Evolutionary conservation across 768 basidiomycete species (phyloP).

Genomic region (Sarcomyxa edulis): DNA sequence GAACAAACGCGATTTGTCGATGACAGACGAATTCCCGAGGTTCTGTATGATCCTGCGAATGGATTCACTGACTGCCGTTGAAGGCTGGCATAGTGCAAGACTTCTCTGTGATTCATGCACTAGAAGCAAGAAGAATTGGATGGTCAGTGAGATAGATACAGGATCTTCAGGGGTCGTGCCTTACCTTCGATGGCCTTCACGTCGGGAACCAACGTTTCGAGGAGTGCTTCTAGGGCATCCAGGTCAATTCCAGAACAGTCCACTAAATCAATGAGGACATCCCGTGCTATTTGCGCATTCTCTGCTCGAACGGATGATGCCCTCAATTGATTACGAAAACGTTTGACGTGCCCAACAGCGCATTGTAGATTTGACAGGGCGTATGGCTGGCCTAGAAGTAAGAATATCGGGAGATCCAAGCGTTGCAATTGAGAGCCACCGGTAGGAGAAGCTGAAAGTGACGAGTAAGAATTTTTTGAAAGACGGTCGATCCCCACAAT

Average conservation of each 20-base stretch:
- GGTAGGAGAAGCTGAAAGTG: conserved; percentile 2
- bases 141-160: conserved; percentile 3
- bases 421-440: conserved; percentile 7
- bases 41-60: conserved; percentile 39
- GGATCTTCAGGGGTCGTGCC: no score
- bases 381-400: conserved; percentile 62
- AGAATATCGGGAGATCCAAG: conserved; percentile 35
- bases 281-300: conserved; percentile 59
- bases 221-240: conserved; percentile 38
- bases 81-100: conserved; percentile 58
- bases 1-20: conserved; percentile 66
- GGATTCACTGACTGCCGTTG: conserved; percentile 34
- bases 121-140: conserved; percentile 19
- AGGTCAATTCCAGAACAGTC: conserved; percentile 64
- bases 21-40: conserved; percentile 40
- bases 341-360: conserved; percentile 51
- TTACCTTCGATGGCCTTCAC: conserved; percentile 27
- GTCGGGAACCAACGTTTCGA: conserved; percentile 33
- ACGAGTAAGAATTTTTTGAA: conserved; percentile 3
- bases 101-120: conserved; percentile 46
- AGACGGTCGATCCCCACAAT: conserved; percentile 1
- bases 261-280: conserved; percentile 56
- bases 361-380: conserved; percentile 44
- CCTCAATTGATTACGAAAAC: conserved; percentile 49
- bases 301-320: conserved; percentile 52